phyloP scores from a whole-genome alignment of 2,329 filamentous ascomycete species.

The Alternaria gansuensis region DNA sequence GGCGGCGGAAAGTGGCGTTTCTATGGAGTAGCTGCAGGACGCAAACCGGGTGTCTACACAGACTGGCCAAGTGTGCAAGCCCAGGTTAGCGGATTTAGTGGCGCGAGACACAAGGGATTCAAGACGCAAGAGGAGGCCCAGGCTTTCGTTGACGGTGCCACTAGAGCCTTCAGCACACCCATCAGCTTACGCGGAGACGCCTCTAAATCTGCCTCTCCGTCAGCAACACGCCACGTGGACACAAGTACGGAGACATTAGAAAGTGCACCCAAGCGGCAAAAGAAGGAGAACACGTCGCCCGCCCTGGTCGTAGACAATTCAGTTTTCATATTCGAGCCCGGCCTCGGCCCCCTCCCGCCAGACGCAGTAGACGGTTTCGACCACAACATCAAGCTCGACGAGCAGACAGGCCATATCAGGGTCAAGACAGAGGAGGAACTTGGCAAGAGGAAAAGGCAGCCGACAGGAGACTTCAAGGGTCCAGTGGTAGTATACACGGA shows the following conservation, averaged over 20 bases:
- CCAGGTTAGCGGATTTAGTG: constrained; percentile 77
- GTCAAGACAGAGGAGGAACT: constrained; percentile 63
- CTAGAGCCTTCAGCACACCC: constrained; percentile 40
- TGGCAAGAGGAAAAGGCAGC: constrained; percentile 58
- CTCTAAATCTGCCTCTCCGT: constrained; percentile 41
- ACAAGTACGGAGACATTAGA: constrained; percentile 20
- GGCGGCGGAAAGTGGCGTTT: constrained; percentile 59
- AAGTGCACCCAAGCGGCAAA: constrained; percentile 51
- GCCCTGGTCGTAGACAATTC: constrained; percentile 22
- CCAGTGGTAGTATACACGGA: constrained; percentile 71
- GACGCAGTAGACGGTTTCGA: constrained; percentile 70
- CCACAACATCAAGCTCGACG: constrained; percentile 64
- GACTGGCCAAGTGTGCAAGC: constrained; percentile 74
- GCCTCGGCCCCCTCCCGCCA: constrained; percentile 63
- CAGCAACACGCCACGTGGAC: constrained; percentile 26
- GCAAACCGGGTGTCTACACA: constrained; percentile 68
- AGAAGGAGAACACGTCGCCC: constrained; percentile 41
- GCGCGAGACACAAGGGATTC: constrained; percentile 64
- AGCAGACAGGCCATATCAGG: constrained; percentile 62
- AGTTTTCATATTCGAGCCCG: constrained; percentile 54
- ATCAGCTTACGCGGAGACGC: constrained; percentile 42
- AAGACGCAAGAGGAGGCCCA: constrained; percentile 72
- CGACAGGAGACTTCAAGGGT: constrained; percentile 55
- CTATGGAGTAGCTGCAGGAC: constrained; percentile 68
- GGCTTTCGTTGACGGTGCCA: constrained; percentile 68